phyloP scores from a whole-genome alignment of 2,329 filamentous ascomycete species.

The Bipolaris zeicola region DNA sequence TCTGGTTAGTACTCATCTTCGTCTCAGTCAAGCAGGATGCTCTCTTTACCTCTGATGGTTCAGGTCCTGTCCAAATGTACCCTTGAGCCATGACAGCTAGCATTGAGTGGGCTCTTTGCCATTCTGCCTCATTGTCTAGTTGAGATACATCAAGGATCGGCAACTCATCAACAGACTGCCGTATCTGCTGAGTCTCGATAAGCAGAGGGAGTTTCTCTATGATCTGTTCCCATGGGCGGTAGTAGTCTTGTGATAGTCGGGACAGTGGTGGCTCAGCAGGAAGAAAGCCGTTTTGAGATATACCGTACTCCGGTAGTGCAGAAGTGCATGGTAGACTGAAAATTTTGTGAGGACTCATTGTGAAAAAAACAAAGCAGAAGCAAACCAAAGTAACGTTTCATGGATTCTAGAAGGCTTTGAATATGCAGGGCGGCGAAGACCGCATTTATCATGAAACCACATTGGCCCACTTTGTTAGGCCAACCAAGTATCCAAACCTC shows the following conservation, averaged over 20 bases:
- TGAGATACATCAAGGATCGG: slow-evolving; percentile 75
- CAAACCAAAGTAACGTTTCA: neutral
- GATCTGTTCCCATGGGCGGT: slow-evolving; percentile 85
- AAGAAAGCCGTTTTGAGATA: slow-evolving; percentile 80
- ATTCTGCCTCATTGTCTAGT: slow-evolving; percentile 78
- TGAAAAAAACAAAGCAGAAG: slow-evolving; percentile 6
- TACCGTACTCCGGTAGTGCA: slow-evolving; percentile 72
- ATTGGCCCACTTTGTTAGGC: neutral
- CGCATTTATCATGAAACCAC: slow-evolving; percentile 23
- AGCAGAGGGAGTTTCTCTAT: slow-evolving; percentile 76
- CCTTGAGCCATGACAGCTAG: slow-evolving; percentile 75
- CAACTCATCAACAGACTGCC: slow-evolving; percentile 72
- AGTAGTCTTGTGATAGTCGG: slow-evolving; percentile 78
- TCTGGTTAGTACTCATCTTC: slow-evolving; percentile 12
- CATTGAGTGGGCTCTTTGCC: slow-evolving; percentile 77
- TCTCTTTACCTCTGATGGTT: slow-evolving; percentile 66
- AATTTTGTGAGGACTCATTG: slow-evolving; percentile 39
- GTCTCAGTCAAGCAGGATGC: neutral
- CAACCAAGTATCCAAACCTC: neutral
- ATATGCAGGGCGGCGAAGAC: slow-evolving; percentile 21
- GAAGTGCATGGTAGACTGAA: slow-evolving; percentile 29
- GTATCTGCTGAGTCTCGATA: slow-evolving; percentile 74
- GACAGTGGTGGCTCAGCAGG: slow-evolving; percentile 74
- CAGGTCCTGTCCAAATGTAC: slow-evolving; percentile 79
- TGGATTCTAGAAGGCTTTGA: slow-evolving; percentile 5